A percentile compares a stretch with the other conserved stretches of the same genome.
phyloP scores from a whole-genome alignment of 192 early-diverging fungal genomes.

The Rhizoclosmatium globosum region DNA sequence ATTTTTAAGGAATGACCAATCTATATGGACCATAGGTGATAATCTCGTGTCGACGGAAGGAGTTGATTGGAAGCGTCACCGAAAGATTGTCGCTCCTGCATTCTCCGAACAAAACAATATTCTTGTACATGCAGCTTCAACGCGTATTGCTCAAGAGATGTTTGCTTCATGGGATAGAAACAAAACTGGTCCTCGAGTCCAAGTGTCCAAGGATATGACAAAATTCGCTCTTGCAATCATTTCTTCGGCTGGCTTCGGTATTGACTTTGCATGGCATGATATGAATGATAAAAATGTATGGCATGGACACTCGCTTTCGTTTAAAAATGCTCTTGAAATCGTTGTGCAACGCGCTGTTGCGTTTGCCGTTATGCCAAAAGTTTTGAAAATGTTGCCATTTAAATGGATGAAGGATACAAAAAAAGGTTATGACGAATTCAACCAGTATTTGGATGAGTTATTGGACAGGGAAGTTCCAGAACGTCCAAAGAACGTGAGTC shows the following conservation, averaged over 20 bases:
- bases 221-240: conserved; percentile 41
- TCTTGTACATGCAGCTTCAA: conserved; percentile 26
- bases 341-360: conserved; percentile 25
- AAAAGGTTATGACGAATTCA: conserved; percentile 32
- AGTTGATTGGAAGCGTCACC: conserved; percentile 45
- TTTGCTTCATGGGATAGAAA: conserved; percentile 30
- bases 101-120: conserved; percentile 46
- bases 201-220: conserved; percentile 34
- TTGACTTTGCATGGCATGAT: conserved; percentile 32
- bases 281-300: neutral
- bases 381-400: conserved; percentile 22
- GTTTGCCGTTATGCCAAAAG: conserved; percentile 35
- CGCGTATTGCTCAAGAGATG: conserved; percentile 25
- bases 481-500: conserved; percentile 34
- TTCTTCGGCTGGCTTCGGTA: conserved; percentile 42
- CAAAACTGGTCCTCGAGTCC: neutral
- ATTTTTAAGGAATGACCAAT: neutral
- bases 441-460: conserved; percentile 36
- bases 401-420: conserved; percentile 15
- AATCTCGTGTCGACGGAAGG: conserved; percentile 46
- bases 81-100: conserved; percentile 37
- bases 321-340: conserved; percentile 38
- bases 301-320: conserved; percentile 34
- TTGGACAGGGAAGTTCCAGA: conserved; percentile 26
- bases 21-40: neutral